Base-by-base conservation (phyloP, 2,329 filamentous ascomycete species). In the Pseudogymnoascus sp. region DNA sequence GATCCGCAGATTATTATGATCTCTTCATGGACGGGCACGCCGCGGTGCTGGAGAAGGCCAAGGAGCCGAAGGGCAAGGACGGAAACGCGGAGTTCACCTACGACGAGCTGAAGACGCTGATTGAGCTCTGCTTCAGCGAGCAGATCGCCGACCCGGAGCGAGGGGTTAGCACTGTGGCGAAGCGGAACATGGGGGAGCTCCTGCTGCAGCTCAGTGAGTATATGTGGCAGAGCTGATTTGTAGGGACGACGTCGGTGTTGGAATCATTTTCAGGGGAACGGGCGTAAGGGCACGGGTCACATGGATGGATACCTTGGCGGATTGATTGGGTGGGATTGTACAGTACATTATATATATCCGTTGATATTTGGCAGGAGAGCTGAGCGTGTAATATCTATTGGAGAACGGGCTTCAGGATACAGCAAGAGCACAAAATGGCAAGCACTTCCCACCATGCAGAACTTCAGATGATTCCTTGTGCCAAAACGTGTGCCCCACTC, bases 101-200 rank as follows among this genome's bases (percentile, higher is more conserved):
- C 67, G 85, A 88, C 66, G 86, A 89, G 75, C 77, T 89, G 67
- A 87, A 86, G 76, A 80, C 79, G 59, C 74, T 89, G 65, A 73
- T 89, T 59, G 86, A 89, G 76, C 76, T 90, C 62, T 88, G 81
- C 73, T 89, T 86, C 70, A 88, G 86, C 69, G 86, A 89, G 74
- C 82, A 82, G 70, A 72, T 90, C 67, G 81, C 81, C 6, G 86
- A 87, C 68, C 82, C 85, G 60, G 84, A 89, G 75, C 78, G 89
- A 67, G 87, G 89, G 33, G 83, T 90, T 63, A 82, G 81, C 50
- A 80, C 85, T 21, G 82, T 84, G 64, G 89, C 88, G 2, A 86
- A 84, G 78, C 80, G 88, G 71, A 81, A 83, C 71, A 81, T 91
- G 81, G 86, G 84, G 63, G 88, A 90, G 70, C 86, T 88, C 77